These are phyloP conservation scores for Psidium guajava DNA, from an alignment of 345 rosid genomes.

Conservation along the genomic window DNA sequence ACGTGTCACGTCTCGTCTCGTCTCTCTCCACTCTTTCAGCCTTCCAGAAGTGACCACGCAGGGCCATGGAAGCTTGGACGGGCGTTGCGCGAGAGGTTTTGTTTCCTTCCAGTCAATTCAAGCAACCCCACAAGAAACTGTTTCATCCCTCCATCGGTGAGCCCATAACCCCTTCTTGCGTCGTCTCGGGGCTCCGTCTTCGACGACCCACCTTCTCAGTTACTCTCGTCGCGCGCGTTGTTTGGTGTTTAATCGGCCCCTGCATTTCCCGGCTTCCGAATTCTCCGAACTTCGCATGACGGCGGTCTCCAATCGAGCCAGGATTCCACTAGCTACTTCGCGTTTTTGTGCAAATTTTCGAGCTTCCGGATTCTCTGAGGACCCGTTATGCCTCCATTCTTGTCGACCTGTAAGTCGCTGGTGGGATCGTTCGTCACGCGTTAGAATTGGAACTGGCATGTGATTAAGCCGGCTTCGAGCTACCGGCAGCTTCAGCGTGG, in stretches of 20 bases:
- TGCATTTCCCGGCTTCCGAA: neutral
- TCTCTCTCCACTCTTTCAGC: neutral
- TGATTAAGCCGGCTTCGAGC: constrained; percentile 13
- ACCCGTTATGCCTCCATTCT: constrained; percentile 47
- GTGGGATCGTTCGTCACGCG: constrained; percentile 25
- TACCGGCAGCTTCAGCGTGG: neutral
- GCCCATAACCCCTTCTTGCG: too few species aligned
- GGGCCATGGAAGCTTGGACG: neutral
- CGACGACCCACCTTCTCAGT: neutral
- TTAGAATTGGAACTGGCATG: constrained; percentile 15
- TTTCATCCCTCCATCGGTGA: too few species aligned
- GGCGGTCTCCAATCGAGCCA: neutral
- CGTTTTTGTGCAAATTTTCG: neutral
- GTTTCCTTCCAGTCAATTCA: neutral
- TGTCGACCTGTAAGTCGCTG: constrained; percentile 32
- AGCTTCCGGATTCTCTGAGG: neutral
- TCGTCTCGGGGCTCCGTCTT: neutral
- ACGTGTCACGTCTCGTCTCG: neutral
- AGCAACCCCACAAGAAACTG: neutral
- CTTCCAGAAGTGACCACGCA: neutral
- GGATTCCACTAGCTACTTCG: neutral
- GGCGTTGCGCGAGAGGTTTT: neutral
- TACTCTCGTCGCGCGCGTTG: neutral
- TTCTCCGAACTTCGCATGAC: neutral
- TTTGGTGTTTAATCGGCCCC: neutral